phyloP scores from a whole-genome alignment of 2,329 filamentous ascomycete genomes.

The Cytospora leucostoma region DNA sequence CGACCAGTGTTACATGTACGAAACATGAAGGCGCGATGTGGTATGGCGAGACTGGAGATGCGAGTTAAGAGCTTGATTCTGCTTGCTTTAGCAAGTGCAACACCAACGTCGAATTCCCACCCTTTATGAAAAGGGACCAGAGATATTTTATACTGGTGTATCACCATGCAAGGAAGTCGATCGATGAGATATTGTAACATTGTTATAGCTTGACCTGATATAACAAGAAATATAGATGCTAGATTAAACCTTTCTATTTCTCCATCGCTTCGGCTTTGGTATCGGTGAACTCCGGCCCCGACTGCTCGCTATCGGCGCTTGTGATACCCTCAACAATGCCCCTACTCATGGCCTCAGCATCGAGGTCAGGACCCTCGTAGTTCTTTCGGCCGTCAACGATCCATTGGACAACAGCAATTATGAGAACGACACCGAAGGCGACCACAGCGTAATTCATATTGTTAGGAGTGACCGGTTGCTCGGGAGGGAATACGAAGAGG shows the following conservation, averaged over 20 bases:
- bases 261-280: conserved; percentile 22
- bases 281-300: conserved; percentile 1
- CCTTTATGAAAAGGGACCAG: background rate
- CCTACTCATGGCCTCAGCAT: conserved; percentile 29
- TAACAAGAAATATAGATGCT: background rate
- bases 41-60: no score
- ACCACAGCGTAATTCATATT: conserved; percentile 67
- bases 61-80: background rate
- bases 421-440: conserved; percentile 49
- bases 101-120: background rate
- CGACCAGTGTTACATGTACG: background rate
- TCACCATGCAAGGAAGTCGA: background rate
- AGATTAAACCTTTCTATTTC: background rate
- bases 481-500: conserved; percentile 73
- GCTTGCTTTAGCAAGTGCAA: background rate
- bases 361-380: conserved; percentile 43
- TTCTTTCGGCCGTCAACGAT: conserved; percentile 52
- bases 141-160: background rate
- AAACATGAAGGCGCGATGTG: conserved; percentile 17
- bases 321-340: conserved; percentile 30
- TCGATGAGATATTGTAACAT: background rate
- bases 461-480: conserved; percentile 60
- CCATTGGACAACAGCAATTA: conserved; percentile 49
- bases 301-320: conserved; percentile 18
- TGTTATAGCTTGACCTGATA: background rate